Evolutionary conservation across 352 stramenopile genomes (phyloP), one percentile per base, ranked within the genome.

Genomic region (Pythium folliculosum): DNA sequence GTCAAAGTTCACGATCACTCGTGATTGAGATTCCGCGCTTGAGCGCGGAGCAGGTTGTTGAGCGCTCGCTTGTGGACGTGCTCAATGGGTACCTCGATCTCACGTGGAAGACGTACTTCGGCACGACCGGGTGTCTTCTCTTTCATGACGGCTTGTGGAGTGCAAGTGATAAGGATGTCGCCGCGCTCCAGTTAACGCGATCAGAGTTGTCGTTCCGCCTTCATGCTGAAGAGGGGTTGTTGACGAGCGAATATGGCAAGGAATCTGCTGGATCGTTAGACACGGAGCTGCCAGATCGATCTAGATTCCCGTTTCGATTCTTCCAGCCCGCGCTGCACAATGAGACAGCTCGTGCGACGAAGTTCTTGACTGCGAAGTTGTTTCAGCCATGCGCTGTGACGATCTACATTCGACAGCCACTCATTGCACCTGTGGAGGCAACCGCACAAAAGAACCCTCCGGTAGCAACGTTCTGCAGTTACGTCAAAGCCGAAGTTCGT

Each of bases 51-150:
- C 22, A 16, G 14, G 10, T 60, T 12, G 19, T 35, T 0, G 35
- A 14, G 37, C 14, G 19, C 1, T 48, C 58, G 21, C 22, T 68
- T 7, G 59, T 40, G 9, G 59, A 60, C 35, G 21, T 61, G 16
- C 44, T 75, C 3, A 69, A 75, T 32, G 27, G 27, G 1, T 40
- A 9, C 12, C 23, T 75, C 3, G 53, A 58, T 9, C 22, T 75
- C 13, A 44, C 57, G 21, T 75, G 69, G 69, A 55, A 61, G 30
- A 75, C 69, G 38, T 75, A 75, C 54, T 75, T 75, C 59, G 63
- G 63, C 14, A 75, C 69, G 17, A 48, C 19, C 0, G 69, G 69
- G 1, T 27, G 27, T 9, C 22, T 75, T 19, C 49, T 63, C 19
- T 69, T 75, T n/a, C 50, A 71, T n/a, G 59, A 65, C 7, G 49